Percentiles rank a stretch among this genome's conserved stretches.
Evolutionary conservation across 2,329 filamentous ascomycete species (phyloP).

Genomic region (Hypoxylon sp.): DNA sequence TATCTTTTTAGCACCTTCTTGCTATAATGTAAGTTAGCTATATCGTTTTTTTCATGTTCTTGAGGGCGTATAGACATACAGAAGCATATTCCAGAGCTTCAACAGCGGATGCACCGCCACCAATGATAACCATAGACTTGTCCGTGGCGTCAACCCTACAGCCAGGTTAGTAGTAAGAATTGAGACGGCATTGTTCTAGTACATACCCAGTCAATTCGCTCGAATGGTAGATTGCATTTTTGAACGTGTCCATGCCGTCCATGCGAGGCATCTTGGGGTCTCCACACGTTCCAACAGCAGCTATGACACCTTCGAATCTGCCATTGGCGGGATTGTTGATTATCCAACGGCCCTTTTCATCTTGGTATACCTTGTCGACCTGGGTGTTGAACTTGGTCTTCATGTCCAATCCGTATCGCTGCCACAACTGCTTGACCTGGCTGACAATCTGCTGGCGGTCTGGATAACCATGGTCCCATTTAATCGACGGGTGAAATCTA

Average conservation of each 20-base stretch:
- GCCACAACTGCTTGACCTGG: constrained; percentile 77
- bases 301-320: constrained; percentile 80
- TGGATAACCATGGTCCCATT: constrained; percentile 80
- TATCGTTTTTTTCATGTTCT: background rate
- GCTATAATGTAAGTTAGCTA: constrained; percentile 31
- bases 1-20: constrained; percentile 71
- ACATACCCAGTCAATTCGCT: constrained; percentile 71
- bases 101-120: constrained; percentile 81
- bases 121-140: constrained; percentile 80
- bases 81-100: constrained; percentile 84
- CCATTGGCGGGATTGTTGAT: constrained; percentile 77
- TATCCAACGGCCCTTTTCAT: constrained; percentile 75
- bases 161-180: constrained; percentile 35
- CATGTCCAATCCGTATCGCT: constrained; percentile 74
- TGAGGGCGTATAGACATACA: constrained; percentile 12
- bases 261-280: constrained; percentile 77
- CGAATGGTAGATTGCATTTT: constrained; percentile 78
- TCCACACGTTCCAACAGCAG: constrained; percentile 82
- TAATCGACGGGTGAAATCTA: constrained; percentile 82
- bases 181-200: accelerated
- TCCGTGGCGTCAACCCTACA: constrained; percentile 70
- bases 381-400: constrained; percentile 76
- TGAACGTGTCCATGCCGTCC: constrained; percentile 74
- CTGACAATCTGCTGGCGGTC: constrained; percentile 77
- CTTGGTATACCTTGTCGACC: constrained; percentile 75